A percentile compares a stretch with the other conserved stretches of the same genome.
Evolutionary conservation across 2,329 filamentous ascomycete species (phyloP).

Genomic region (Chaetomiaceae sp.): DNA sequence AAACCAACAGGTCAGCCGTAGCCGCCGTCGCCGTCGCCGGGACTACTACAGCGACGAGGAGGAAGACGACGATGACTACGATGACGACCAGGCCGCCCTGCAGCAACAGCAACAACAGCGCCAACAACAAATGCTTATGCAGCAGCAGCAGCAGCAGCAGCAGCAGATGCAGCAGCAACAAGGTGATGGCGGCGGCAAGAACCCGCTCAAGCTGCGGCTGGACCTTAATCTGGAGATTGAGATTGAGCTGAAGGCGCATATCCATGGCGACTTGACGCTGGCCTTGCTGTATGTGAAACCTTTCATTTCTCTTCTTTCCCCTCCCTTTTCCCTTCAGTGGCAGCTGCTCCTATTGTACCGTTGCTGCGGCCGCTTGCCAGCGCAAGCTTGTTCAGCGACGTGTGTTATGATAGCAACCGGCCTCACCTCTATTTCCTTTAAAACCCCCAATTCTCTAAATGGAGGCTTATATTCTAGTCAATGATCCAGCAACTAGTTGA

Average conservation of each 20-base stretch:
- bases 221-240: conserved; percentile 77
- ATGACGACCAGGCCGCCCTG: conserved; percentile 22
- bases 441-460: background rate
- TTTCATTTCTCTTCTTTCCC: background rate
- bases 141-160: conserved; percentile 25
- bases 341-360: background rate
- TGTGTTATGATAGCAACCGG: too few relatives aligned
- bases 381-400: too few relatives aligned
- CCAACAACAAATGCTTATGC: conserved; percentile 25
- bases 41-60: conserved; percentile 21
- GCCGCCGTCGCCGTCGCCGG: conserved; percentile 9
- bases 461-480: conserved; percentile 10
- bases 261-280: conserved; percentile 71
- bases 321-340: background rate
- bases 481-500: conserved; percentile 6
- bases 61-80: conserved; percentile 22
- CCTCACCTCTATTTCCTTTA: background rate
- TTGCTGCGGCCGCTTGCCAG: too few relatives aligned
- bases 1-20: conserved; percentile 25
- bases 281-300: conserved; percentile 57
- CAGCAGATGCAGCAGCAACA: conserved; percentile 29
- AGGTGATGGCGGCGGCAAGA: conserved; percentile 41
- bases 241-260: conserved; percentile 74
- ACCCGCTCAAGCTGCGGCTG: conserved; percentile 64
- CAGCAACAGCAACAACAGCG: conserved; percentile 25